Evolutionary conservation across 805 yeast genomes (phyloP).

Genomic region (Pichia rugopelliculosa): DNA sequence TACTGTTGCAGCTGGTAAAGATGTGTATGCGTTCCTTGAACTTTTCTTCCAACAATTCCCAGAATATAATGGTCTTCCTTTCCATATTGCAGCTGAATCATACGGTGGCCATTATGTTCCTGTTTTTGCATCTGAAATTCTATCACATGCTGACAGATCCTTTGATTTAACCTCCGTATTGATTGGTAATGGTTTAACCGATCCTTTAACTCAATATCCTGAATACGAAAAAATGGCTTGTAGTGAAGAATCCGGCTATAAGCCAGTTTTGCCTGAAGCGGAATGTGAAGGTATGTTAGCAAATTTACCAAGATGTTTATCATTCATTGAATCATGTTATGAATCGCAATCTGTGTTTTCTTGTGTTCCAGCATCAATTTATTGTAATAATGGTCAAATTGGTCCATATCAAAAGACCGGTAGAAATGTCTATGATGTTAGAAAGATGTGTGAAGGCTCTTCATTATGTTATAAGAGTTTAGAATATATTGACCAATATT

Average conservation of each 20-base stretch:
- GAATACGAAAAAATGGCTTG: slow-evolving; percentile 93
- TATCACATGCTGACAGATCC: slow-evolving; percentile 44
- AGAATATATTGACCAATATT: slow-evolving; percentile 42
- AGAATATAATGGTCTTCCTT: slow-evolving; percentile 46
- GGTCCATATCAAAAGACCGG: slow-evolving; percentile 54
- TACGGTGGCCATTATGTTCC: slow-evolving; percentile 84
- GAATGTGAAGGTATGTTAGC: slow-evolving; percentile 60
- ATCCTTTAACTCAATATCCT: slow-evolving; percentile 69
- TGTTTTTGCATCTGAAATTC: slow-evolving; percentile 50
- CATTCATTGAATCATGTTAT: slow-evolving; percentile 61
- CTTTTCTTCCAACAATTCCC: slow-evolving; percentile 83
- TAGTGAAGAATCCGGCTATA: slow-evolving; percentile 72
- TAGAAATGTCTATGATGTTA: slow-evolving; percentile 58
- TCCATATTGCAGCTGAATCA: slow-evolving; percentile 81
- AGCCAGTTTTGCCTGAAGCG: slow-evolving; percentile 61
- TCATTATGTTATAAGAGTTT: slow-evolving; percentile 47
- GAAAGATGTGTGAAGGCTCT: slow-evolving; percentile 44
- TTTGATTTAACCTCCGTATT: slow-evolving; percentile 70
- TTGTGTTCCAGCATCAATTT: slow-evolving; percentile 57
- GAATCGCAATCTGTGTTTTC: slow-evolving; percentile 46
- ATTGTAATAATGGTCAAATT: slow-evolving; percentile 55
- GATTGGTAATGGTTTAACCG: slow-evolving; percentile 92
- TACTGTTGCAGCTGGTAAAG: slow-evolving; percentile 80
- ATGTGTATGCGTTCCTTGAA: slow-evolving; percentile 76
- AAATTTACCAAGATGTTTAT: slow-evolving; percentile 57